A percentile compares a stretch with the other conserved stretches of the same genome.
phyloP scores from a whole-genome alignment of 2,329 filamentous ascomycete species.

The Venturiaceae sp. region DNA sequence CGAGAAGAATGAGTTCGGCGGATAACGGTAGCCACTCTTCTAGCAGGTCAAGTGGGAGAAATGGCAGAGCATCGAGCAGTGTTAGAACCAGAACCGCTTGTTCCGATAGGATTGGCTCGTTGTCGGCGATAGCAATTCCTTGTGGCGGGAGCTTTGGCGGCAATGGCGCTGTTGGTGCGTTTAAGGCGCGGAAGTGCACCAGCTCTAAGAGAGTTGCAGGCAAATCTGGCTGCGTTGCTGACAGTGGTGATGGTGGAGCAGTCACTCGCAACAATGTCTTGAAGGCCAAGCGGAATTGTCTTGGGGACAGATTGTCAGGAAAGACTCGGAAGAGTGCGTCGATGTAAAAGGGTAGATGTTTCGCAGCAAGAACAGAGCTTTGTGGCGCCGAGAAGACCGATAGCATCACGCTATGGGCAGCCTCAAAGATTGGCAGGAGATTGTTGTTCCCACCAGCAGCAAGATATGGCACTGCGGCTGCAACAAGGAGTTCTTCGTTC shows the following conservation, averaged over 20 bases:
- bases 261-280: conserved; percentile 75
- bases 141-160: conserved; percentile 13
- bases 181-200: conserved; percentile 53
- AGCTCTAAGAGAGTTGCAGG: conserved; percentile 74
- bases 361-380: conserved; percentile 59
- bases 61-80: conserved; percentile 69
- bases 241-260: conserved; percentile 67
- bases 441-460: conserved; percentile 45
- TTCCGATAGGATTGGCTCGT: conserved; percentile 50
- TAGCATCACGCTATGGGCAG: conserved; percentile 74
- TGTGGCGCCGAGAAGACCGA: conserved; percentile 72
- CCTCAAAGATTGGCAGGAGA: conserved; percentile 69
- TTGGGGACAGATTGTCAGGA: conserved; percentile 64
- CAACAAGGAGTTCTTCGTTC: conserved; percentile 64
- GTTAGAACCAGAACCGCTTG: conserved; percentile 69
- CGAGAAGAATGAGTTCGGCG: conserved; percentile 55
- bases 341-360: conserved; percentile 73
- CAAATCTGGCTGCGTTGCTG: conserved; percentile 64
- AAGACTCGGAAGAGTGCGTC: conserved; percentile 73
- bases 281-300: conserved; percentile 84
- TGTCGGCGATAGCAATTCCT: conserved; percentile 21
- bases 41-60: conserved; percentile 57
- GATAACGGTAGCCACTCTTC: conserved; percentile 73
- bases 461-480: conserved; percentile 67
- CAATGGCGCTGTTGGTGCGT: conserved; percentile 38